Percentiles rank a stretch among this genome's conserved stretches.
phyloP scores from a whole-genome alignment of 2,329 filamentous ascomycete species.

The Geosmithia putterillii region DNA sequence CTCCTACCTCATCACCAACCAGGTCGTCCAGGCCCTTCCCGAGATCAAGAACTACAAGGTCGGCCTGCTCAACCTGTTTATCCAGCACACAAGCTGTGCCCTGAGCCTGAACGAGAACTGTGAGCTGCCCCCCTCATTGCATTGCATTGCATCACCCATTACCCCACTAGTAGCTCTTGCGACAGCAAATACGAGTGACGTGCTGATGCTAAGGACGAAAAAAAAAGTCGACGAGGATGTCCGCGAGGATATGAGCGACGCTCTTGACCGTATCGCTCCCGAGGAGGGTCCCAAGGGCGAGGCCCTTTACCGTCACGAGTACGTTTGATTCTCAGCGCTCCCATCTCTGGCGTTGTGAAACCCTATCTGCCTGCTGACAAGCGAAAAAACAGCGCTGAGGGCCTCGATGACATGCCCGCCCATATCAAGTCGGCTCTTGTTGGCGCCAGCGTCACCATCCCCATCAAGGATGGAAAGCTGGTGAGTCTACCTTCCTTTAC shows the following conservation, averaged over 20 bases:
- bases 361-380: no score
- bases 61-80: constrained; percentile 76
- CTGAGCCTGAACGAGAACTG: constrained; percentile 89
- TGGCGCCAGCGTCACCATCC: constrained; percentile 80
- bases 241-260: constrained; percentile 86
- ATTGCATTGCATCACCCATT: constrained; percentile 25
- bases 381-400: constrained; percentile 58
- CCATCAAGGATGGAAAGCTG: constrained; percentile 76
- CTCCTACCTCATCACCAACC: constrained; percentile 79
- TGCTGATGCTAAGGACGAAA: neutral
- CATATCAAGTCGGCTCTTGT: constrained; percentile 89
- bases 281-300: constrained; percentile 60
- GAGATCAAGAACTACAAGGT: constrained; percentile 77
- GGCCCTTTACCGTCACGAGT: constrained; percentile 65
- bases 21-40: constrained; percentile 57
- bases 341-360: no score
- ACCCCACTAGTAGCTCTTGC: neutral
- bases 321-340: constrained; percentile 8
- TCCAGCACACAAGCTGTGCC: constrained; percentile 91
- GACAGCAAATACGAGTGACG: neutral
- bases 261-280: constrained; percentile 79
- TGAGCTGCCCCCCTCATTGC: constrained; percentile 12
- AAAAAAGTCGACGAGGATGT: constrained; percentile 54
- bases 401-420: constrained; percentile 88
- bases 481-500: constrained; percentile 36